Base-by-base conservation (phyloP, 148 eudicot species). In the Vaccinium corymbosum region DNA sequence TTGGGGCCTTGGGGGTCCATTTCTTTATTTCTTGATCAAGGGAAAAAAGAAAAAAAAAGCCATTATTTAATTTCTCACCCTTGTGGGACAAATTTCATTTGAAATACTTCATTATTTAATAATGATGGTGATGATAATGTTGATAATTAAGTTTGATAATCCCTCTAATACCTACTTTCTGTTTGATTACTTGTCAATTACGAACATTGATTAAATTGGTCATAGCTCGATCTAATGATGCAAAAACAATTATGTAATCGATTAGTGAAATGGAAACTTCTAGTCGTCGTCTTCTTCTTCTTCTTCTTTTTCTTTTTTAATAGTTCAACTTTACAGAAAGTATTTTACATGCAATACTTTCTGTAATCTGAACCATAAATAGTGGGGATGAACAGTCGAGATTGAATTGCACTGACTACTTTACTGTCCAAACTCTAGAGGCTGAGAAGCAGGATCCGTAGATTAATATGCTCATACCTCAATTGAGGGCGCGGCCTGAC, bases 61-160 rank as follows among this genome's bases (percentile, higher is more conserved):
- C 83, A 88, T 90, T 86, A 85, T 92, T 88, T 42, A 42, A 42
- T 3, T 85, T 85, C 86, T 87, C 88, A 85, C 83, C 88, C 90
- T 86, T 89, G 85, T 66, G 74, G 20, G 51, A 55, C 85, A 82
- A 89, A 77, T 35, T 84, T 84, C 83, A 59, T 77, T 64, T n/a
- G 22, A 68, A 82, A 74, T n/a, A 75, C 46, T 52, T 76, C 62
- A 70, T 71, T 75, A 17, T 79, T 76, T 83, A 86, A 86, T 87
- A 27, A 86, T 86, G 20, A 73, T 75, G 81, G 46, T 77, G 49
- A 85, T 89, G 90, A 91, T 91, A 22, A 68, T 73, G 55, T 86
- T 86, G 91, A 92, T 42, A 42, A 90, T 80, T 86, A 79, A 42
- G 52, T 56, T 84, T 80, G 57, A 53, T 73, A 57, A 70, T 82